Evolutionary conservation across 1,139 yeast genomes (phyloP), one percentile per base, ranked within the genome.

Genomic region (Geotrichum australiense): DNA sequence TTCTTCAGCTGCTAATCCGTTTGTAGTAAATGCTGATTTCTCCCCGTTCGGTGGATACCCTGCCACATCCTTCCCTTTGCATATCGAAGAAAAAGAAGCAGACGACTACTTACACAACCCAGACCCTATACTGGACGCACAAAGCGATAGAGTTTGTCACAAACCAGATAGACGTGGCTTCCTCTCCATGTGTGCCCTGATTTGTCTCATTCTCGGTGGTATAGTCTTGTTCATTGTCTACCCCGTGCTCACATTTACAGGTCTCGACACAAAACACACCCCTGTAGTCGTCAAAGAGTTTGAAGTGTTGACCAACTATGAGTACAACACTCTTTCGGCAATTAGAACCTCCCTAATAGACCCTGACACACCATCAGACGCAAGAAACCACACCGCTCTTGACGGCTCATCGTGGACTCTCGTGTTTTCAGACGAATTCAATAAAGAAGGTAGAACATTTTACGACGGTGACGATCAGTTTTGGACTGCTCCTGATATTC

Each of bases 1-100:
- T 31, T 34, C 37, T 8, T 37, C 35, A 10, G 41, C 35, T 11
- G 28, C 38, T 8, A 57, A 57, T 42, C 61, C 62, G 12, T 59
- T 57, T 49, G 57, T 58, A 24, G 59, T 59, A 25, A 62, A 63
- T 48, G 65, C 68, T 3, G 70, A 66, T 49, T 66, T 65, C 24
- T 78, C 87, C 40, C 96, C 96, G 2, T 87, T 87, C 66, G 96
- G 96, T 42, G 96, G 96, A 8, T 87, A 84, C 60, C 96, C 96
- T 1, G 91, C 94, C 3, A 70, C 84, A 4, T 76, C 86, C 1
- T 87, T 87, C 65, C 96, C 96, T 0, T 66, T 87, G 42, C 79
- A 76, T 53, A 76, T 87, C 50, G 94, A 86, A 46, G 96, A 87
- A 55, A 83, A 83, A 62, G 96, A 87, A 62, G 81, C 85, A 2